Evolutionary conservation across 2,329 filamentous ascomycete species (phyloP), one percentile per base, ranked within the genome.

Genomic region (Bipolaris oryzae): DNA sequence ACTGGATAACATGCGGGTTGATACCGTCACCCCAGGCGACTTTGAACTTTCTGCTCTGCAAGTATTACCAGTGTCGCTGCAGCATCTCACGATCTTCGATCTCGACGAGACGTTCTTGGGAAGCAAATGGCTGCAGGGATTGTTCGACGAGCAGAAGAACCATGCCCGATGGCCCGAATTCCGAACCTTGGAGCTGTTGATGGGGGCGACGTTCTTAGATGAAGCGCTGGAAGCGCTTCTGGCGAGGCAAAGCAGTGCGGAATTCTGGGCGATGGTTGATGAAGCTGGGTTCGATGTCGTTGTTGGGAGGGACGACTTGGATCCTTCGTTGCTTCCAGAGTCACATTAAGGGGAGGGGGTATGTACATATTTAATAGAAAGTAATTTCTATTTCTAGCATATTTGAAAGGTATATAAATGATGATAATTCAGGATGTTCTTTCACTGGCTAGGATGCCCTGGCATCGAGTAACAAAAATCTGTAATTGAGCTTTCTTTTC

Each of bases 1-100:
- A 23, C 38, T 65, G 3, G 51, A 59, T 28, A 61, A 61, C 44
- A 65, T 64, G 62, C 55, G 52, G 2, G 45, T 50, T n/a, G 54
- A 54, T 5, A 45, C 47, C 3, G 48, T 47, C 3, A 49, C 49
- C 10, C 16, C 44, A 7, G 60, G 53, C 20, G 58, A 63, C 23
- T 65, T 61, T 20, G 54, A 60, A 3, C 54, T 65, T 1, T 50
- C 58, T 9, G 53, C 62, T 5, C 28, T 18, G 3, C 5, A 21
- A 1, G 56, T 48, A 9, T 33, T 63, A 2, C 62, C 62, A 0
- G 34, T 38, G 0, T 53, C 16, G n/a, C 38, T 65, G 28, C 39
- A 43, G 13, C 31, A 61, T 49, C 45, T 65, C 33, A 52, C 48
- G 16, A 37, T 63, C 0, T 65, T 60, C 9, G 62, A 65, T 15